Percentiles rank a stretch among this genome's conserved stretches.
Conservation (phyloP, 306 rosid species). For the Quercus parvula region DNA sequence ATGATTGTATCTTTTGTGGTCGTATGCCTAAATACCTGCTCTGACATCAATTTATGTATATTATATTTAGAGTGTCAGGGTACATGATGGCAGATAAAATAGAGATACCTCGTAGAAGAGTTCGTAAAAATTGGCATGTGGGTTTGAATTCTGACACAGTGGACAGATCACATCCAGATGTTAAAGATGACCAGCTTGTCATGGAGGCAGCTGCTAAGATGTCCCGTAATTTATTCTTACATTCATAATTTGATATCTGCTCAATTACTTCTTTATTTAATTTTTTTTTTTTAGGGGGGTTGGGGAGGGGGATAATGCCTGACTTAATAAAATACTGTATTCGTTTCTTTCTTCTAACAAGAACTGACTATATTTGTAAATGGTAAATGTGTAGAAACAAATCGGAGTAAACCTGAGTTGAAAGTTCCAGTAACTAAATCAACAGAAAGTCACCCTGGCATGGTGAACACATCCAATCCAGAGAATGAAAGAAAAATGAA, state of each 20-base stretch:
- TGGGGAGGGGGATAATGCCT: background rate
- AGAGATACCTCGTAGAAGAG: constrained; percentile 76
- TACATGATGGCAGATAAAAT: constrained; percentile 94
- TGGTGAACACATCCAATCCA: constrained; percentile 28
- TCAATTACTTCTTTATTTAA: background rate
- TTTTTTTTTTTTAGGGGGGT: background rate
- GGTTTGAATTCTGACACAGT: constrained; percentile 70
- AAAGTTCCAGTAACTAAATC: constrained; percentile 41
- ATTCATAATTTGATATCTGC: constrained; percentile 3
- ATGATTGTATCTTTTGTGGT: background rate
- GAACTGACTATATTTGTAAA: constrained; percentile 15
- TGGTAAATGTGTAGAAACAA: constrained; percentile 46
- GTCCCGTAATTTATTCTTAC: constrained; percentile 48
- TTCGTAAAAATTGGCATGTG: constrained; percentile 82
- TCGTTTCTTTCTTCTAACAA: background rate
- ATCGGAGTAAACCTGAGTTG: constrained; percentile 31
- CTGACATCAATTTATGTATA: background rate
- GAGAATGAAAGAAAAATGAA: constrained; percentile 30
- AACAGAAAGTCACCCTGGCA: constrained; percentile 31
- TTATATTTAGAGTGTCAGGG: constrained; percentile 78
- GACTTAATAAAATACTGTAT: constrained; percentile 11
- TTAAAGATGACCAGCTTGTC: constrained; percentile 67
- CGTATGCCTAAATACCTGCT: background rate
- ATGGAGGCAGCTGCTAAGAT: constrained; percentile 43
- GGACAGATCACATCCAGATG: constrained; percentile 94